Percentiles rank a stretch among this genome's conserved stretches.
These are phyloP conservation scores for Przewalskia tangutica DNA, from an alignment of 257 asterid species.

Conservation along the genomic window DNA sequence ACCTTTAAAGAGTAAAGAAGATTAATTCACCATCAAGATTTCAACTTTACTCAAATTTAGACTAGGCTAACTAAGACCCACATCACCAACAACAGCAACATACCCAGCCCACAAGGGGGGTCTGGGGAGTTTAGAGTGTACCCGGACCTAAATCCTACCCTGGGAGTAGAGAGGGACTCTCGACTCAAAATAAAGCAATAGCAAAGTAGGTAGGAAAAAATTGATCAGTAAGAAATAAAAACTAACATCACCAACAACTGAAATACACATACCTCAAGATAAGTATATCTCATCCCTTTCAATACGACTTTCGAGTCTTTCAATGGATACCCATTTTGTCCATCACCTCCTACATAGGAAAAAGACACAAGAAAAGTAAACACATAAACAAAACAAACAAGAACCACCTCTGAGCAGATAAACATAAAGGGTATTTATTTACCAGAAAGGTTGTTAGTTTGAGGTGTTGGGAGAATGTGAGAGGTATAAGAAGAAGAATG, in stretches of 20 bases:
- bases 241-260: neutral
- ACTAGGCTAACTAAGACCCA: neutral
- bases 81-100: too few species aligned
- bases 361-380: neutral
- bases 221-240: too few species aligned
- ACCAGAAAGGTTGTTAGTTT: conserved; percentile 2
- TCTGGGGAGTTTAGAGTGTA: too few species aligned
- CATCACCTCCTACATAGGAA: conserved; percentile 16
- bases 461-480: neutral
- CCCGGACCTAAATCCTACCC: too few species aligned
- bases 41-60: too few species aligned
- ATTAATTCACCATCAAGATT: too few species aligned
- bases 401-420: neutral
- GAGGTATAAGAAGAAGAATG: conserved; percentile 6
- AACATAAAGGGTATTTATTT: neutral
- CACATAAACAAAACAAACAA: neutral
- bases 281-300: conserved; percentile 74
- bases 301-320: conserved; percentile 53
- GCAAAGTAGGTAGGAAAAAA: too few species aligned
- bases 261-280: conserved; percentile 47
- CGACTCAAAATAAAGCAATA: too few species aligned
- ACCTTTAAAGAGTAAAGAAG: neutral
- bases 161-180: too few species aligned
- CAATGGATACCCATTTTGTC: conserved; percentile 17
- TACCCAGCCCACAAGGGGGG: too few species aligned